phyloP scores from a whole-genome alignment of 2,329 filamentous ascomycete species.

The Penicillium verrucosum region DNA sequence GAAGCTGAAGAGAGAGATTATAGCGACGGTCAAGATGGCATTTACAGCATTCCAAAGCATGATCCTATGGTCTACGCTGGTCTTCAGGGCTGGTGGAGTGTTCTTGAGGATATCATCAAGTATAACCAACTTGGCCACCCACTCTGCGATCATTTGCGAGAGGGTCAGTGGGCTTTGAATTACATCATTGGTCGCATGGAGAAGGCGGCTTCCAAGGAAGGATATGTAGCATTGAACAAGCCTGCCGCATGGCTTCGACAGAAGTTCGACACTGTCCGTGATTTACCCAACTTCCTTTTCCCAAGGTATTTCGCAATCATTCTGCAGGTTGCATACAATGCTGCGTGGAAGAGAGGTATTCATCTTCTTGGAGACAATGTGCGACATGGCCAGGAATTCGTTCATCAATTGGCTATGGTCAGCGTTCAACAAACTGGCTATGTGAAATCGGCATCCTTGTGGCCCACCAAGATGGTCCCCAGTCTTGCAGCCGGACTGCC shows the following conservation, averaged over 20 bases:
- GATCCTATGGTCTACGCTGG: conserved; percentile 90
- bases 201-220: conserved; percentile 61
- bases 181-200: conserved; percentile 79
- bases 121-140: conserved; percentile 92
- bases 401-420: conserved; percentile 85
- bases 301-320: conserved; percentile 92
- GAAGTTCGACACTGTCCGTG: conserved; percentile 80
- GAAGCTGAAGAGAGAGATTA: conserved; percentile 83
- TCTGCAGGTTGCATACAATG: conserved; percentile 80
- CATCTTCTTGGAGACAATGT: conserved; percentile 76
- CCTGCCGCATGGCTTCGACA: conserved; percentile 76
- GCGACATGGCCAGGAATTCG: conserved; percentile 77
- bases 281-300: conserved; percentile 81
- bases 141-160: conserved; percentile 84
- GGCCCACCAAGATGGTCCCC: conserved; percentile 78
- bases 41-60: conserved; percentile 79
- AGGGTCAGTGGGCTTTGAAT: conserved; percentile 89
- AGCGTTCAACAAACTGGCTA: conserved; percentile 87
- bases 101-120: conserved; percentile 76
- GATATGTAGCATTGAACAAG: conserved; percentile 60
- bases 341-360: conserved; percentile 73
- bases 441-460: conserved; percentile 86
- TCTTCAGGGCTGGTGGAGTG: conserved; percentile 97
- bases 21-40: conserved; percentile 77
- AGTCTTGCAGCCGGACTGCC: conserved; percentile 88